A percentile compares a stretch with the other conserved stretches of the same genome.
Conservation (phyloP, 306 rosid genomes). For the Quercus rubra region DNA sequence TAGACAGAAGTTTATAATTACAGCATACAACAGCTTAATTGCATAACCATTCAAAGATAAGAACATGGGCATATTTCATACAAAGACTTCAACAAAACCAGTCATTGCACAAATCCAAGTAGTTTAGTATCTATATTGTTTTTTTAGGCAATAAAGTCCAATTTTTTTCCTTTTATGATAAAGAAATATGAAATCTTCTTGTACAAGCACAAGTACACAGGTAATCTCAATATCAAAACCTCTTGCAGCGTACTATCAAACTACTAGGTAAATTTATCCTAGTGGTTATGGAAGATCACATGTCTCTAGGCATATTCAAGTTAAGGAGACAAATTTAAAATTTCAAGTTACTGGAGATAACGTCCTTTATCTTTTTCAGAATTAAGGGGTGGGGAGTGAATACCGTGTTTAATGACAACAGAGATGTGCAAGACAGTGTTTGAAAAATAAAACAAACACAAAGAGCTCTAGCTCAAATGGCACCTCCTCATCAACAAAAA, state of each 20-base stretch:
- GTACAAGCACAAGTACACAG: not conserved
- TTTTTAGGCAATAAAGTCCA: not conserved
- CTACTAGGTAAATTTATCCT: not conserved
- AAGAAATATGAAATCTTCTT: not conserved
- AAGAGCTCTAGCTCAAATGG: too few species aligned
- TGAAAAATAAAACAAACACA: not conserved
- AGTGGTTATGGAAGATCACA: not conserved
- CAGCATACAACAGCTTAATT: slow-evolving; percentile 8
- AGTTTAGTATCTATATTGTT: not conserved
- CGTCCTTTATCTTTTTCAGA: not conserved
- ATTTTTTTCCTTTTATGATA: not conserved
- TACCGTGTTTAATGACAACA: not conserved
- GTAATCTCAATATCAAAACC: not conserved
- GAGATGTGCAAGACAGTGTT: not conserved
- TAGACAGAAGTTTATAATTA: slow-evolving; percentile 4
- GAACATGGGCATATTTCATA: not conserved
- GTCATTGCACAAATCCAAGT: not conserved
- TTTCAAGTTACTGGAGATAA: not conserved
- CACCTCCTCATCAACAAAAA: too few species aligned
- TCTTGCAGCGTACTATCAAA: not conserved
- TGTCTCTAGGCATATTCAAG: not conserved
- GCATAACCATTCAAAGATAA: slow-evolving; percentile 8
- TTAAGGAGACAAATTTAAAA: not conserved
- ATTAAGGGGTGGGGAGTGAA: not conserved
- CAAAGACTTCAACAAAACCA: slow-evolving; percentile 1